phyloP scores from a whole-genome alignment of 2,329 filamentous ascomycete species.

The Aureobasidium uvarum region DNA sequence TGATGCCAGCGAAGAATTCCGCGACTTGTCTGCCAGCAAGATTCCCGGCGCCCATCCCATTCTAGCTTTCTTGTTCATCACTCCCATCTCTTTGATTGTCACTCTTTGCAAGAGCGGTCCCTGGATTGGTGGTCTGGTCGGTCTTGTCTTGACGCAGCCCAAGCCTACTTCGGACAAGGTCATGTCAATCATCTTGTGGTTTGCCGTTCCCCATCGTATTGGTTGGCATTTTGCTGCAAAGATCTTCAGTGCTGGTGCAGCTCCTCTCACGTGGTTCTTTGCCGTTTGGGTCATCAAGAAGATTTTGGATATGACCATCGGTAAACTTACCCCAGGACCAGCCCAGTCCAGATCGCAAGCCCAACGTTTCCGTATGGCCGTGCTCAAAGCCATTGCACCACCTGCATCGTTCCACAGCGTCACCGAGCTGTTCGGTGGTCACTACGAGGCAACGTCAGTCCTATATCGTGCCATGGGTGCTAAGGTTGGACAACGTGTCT shows the following conservation, averaged over 20 bases:
- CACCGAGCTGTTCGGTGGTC: constrained; percentile 53
- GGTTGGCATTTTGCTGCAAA: constrained; percentile 54
- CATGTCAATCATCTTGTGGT: constrained; percentile 51
- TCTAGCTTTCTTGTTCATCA: constrained; percentile 45
- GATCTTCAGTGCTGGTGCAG: constrained; percentile 43
- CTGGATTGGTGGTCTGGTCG: constrained; percentile 44
- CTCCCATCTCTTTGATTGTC: constrained; percentile 45
- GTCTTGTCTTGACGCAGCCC: constrained; percentile 47
- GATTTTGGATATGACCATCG: constrained; percentile 44
- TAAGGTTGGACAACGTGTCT: constrained; percentile 54
- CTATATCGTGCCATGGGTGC: constrained; percentile 53
- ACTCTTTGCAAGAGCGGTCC: constrained; percentile 49
- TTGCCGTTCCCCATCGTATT: constrained; percentile 48
- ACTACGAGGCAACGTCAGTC: constrained; percentile 57
- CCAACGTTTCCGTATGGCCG: constrained; percentile 46
- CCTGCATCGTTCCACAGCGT: constrained; percentile 48
- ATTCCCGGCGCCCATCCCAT: constrained; percentile 49
- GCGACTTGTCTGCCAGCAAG: constrained; percentile 44
- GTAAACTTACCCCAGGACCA: constrained; percentile 40
- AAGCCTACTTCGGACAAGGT: constrained; percentile 40
- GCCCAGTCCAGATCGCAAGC: constrained; percentile 40
- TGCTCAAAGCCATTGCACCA: constrained; percentile 50
- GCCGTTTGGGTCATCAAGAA: constrained; percentile 46
- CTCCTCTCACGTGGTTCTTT: constrained; percentile 49
- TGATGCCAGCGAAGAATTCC: constrained; percentile 48